Evolutionary conservation across 495 filamentous ascomycete genomes (phyloP), one percentile per base, ranked within the genome.

Genomic region (Hypoxylon trugodes): DNA sequence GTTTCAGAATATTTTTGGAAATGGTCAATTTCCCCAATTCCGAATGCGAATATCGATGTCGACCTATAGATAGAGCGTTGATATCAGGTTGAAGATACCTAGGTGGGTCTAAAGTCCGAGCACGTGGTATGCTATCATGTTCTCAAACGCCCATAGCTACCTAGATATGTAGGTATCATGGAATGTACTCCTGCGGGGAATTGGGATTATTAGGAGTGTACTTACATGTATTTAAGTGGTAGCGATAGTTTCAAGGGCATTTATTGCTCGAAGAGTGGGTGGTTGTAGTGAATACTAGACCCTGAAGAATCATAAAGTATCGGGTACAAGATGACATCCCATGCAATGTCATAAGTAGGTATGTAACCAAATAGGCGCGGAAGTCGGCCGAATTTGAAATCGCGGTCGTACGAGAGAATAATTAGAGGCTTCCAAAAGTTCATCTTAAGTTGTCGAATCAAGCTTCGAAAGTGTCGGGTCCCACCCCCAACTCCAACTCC

Each of bases 1-100:
- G 63, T 66, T 61, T 58, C 57, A 26, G 33, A 52, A 47, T 61
- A 66, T 66, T 61, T 61, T 61, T 61, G 57, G 63, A 66, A 51
- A 46, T 30, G 26, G 15, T 2, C 24, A 33, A 1, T n/a, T 16
- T 16, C 36, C 42, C 30, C 16, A 30, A 21, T 26, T 21, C 26
- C 21, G 5, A 26, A 21, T 32, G n/a, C 24, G 41, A 6, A 13
- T 30, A n/a, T 25, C 6, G 28, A 53, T 8, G 21, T 5, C n/a
- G n/a, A n/a, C n/a, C n/a, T 10, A 16, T 51, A 22, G 6, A 16
- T 47, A 6, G 38, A 3, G 32, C 51, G 28, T 21, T 15, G 18
- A 54, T 37, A 49, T 22, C 15, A 40, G 50, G 41, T 26, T 10
- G 22, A n/a, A 21, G 28, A n/a, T 15, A 22, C 21, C 41, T 52